Evolutionary conservation across 1,139 yeast species (phyloP), one percentile per base, ranked within the genome.

Genomic region (Pichia sp.): DNA sequence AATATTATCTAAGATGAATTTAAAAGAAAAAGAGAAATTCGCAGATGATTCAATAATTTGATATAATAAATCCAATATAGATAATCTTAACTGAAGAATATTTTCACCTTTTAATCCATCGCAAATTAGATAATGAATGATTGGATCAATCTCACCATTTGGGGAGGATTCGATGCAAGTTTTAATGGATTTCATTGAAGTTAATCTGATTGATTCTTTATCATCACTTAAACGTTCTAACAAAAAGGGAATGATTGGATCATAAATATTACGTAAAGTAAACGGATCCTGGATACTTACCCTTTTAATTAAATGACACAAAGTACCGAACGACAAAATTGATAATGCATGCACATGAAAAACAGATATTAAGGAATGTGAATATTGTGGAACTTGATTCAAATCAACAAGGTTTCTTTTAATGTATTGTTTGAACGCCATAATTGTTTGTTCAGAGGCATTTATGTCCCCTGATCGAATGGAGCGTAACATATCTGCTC

Each of bases 221-320:
- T 67, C 49, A 50, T 78, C 85, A 2, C 74, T 74, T 37, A 83
- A 62, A 39, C 75, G 69, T 43, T 70, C 71, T 12, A 84, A 64
- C 25, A 84, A 61, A 10, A 78, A 68, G 1, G 92, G 90, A 12
- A 82, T 63, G 3, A 80, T 75, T 26, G 69, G 63, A 40, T 65
- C 69, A 29, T 78, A 70, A 35, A 76, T 74, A 1, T 66, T 66
- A 44, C 68, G 69, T 38, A 89, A 68, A 2, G 74, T 67, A 1
- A 72, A 69, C 1, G 79, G 71, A 52, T 84, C 82, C 64, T 87
- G 96, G 62, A 82, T 78, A 42, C 85, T 78, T 2, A 86, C 79
- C 22, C 96, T 70, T 55, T 85, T 86, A 28, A 86, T 76, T 40
- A 87, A 65, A 58, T 87, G 92, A 49, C 90, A 83, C 10, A 85